Percentiles rank a stretch among this genome's conserved stretches.
These are phyloP conservation scores for Colletotrichum gigasporum DNA, from an alignment of 2,329 filamentous ascomycete genomes.

Conservation along the genomic window DNA sequence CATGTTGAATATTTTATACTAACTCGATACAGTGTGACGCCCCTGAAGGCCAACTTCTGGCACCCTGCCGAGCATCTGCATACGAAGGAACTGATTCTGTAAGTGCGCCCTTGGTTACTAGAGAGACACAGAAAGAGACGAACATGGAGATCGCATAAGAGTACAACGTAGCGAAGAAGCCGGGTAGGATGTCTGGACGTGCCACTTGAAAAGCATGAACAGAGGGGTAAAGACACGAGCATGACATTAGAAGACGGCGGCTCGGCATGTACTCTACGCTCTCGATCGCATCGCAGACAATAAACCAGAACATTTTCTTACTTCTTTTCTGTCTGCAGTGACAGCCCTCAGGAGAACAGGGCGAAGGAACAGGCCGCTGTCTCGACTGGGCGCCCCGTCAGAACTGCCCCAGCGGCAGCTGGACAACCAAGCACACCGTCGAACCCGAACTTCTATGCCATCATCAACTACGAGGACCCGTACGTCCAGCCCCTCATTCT, in stretches of 20 bases:
- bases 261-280: constrained; percentile 31
- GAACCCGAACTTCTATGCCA: constrained; percentile 60
- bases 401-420: not conserved
- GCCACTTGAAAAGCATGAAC: not conserved
- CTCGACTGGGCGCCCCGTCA: constrained; percentile 10
- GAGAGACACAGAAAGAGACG: not conserved
- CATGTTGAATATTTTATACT: constrained; percentile 18
- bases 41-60: constrained; percentile 92
- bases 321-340: constrained; percentile 14
- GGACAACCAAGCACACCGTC: constrained; percentile 40
- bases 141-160: not conserved
- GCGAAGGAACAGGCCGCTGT: constrained; percentile 2
- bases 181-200: constrained; percentile 21
- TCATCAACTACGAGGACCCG: constrained; percentile 84
- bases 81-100: constrained; percentile 82
- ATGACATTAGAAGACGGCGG: constrained; percentile 16
- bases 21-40: constrained; percentile 74
- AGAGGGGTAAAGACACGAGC: not conserved
- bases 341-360: not conserved
- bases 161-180: constrained; percentile 19
- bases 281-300: constrained; percentile 4
- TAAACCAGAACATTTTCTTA: constrained; percentile 25
- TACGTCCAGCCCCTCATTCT: constrained; percentile 92
- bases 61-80: constrained; percentile 71
- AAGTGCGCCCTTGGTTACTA: constrained; percentile 61